Percentiles rank a stretch among this genome's conserved stretches.
These are phyloP conservation scores for Suillus weaverae DNA, from an alignment of 768 basidiomycete species.

Conservation along the genomic window DNA sequence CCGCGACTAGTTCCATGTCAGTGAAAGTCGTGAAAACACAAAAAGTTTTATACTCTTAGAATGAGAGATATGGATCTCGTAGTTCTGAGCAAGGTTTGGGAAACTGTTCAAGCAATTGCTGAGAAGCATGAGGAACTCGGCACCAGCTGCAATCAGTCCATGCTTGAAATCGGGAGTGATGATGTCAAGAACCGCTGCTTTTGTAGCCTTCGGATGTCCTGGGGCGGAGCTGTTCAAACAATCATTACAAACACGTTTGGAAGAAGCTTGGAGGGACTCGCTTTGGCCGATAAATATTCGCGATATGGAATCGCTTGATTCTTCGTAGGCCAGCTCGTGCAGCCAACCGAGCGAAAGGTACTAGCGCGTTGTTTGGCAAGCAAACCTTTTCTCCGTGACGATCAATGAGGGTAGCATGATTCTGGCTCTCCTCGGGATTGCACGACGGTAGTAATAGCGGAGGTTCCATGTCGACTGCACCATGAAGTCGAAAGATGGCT, in stretches of 20 bases:
- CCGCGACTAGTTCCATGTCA: slow-evolving; percentile 54
- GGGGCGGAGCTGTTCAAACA: slow-evolving; percentile 49
- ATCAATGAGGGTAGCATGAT: slow-evolving; percentile 76
- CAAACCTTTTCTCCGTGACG: slow-evolving; percentile 74
- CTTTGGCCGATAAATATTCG: slow-evolving; percentile 71
- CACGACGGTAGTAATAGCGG: slow-evolving; percentile 78
- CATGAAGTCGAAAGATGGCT: slow-evolving; percentile 83
- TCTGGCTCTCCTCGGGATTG: slow-evolving; percentile 60
- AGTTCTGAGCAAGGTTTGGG: slow-evolving; percentile 63
- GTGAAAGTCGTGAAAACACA: neutral
- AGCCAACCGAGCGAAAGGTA: slow-evolving; percentile 83
- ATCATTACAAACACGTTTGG: neutral
- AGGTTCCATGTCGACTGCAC: slow-evolving; percentile 85
- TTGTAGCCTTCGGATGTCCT: slow-evolving; percentile 71
- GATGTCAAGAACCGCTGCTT: slow-evolving; percentile 82
- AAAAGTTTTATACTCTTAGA: slow-evolving; percentile 55
- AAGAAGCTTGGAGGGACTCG: slow-evolving; percentile 31
- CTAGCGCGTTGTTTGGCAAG: slow-evolving; percentile 69
- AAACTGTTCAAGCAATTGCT: slow-evolving; percentile 69
- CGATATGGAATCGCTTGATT: slow-evolving; percentile 83
- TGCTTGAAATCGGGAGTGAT: slow-evolving; percentile 69
- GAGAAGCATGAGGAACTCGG: slow-evolving; percentile 71
- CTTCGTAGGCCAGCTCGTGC: slow-evolving; percentile 62
- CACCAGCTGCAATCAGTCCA: slow-evolving; percentile 68
- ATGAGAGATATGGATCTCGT: slow-evolving; percentile 80